Base-by-base conservation (phyloP, 352 stramenopile genomes). In the Globisporangium splendens region DNA sequence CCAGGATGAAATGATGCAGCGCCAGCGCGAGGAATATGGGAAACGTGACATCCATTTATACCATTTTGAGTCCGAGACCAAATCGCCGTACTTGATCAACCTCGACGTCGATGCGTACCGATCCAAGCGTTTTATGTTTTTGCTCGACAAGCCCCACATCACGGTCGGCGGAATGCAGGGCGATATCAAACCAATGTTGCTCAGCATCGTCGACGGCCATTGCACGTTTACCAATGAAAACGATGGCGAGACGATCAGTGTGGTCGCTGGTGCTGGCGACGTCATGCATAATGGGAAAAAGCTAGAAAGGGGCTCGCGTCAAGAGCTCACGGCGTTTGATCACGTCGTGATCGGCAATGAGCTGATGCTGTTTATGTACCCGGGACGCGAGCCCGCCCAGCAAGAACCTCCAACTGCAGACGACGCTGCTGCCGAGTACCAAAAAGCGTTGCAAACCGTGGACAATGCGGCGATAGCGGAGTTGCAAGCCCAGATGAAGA, bases 41-140 rank as follows among this genome's bases (percentile, higher is more conserved):
- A 87, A 89, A 61, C 85, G 93, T 33, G 93, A 92, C 22, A 95
- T 98, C 52, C 71, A 83, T 21, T 62, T 98, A 46, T 90, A 76
- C 38, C 83, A 97, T 53, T 98, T 97, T 66, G 92, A 97, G 59
- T 65, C 73, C 18, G 88, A 91, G 15, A 97, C 82, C 0, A 84
- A 51, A 50, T 63, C 74, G 22, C 91, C 91, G 18, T 96, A 97
- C 65, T 79, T 98, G 11, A 91, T 98, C 61, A 98, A 98, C 63
- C 59, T 98, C 33, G 93, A 98, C 60, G 92, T 98, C 42, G 93
- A 98, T 56, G 88, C 87, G 18, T 98, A 98, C 64, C 83, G 93
- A 13, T 93, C 87, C 21, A 83, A 91, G 62, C 88, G 93, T 22
- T 97, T 98, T 63, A 93, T 98, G 83, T 97, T 97, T 62, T 55